These are phyloP conservation scores for Clohesyomyces aquaticus DNA, from an alignment of 495 filamentous ascomycete species.

Conservation along the genomic window DNA sequence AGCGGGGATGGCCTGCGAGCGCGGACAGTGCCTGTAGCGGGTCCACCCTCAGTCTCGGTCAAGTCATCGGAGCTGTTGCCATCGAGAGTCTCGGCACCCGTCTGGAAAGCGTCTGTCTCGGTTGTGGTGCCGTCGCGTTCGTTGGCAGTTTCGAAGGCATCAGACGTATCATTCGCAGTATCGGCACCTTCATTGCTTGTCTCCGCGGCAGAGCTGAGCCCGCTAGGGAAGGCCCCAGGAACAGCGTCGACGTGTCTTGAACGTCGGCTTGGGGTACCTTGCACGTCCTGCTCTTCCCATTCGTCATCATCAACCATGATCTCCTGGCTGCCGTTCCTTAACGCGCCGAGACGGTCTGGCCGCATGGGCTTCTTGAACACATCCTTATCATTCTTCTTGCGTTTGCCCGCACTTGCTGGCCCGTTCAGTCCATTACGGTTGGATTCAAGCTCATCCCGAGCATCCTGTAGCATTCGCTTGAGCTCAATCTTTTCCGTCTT, in stretches of 20 bases:
- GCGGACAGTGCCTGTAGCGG: conserved; percentile 30
- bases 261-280: conserved; percentile 53
- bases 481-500: conserved; percentile 97
- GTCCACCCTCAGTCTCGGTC: conserved; percentile 80
- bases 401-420: conserved; percentile 59
- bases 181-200: conserved; percentile 72
- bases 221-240: conserved; percentile 48
- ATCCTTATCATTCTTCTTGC: conserved; percentile 67
- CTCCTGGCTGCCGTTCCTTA: conserved; percentile 75
- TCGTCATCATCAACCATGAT: conserved; percentile 73
- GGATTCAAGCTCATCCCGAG: conserved; percentile 87
- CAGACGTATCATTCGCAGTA: conserved; percentile 81
- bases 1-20: conserved; percentile 50
- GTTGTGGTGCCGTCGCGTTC: conserved; percentile 69
- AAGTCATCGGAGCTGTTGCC: conserved; percentile 78
- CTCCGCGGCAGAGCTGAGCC: conserved; percentile 45
- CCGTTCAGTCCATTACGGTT: conserved; percentile 61
- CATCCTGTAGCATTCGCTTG: conserved; percentile 93
- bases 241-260: conserved; percentile 28
- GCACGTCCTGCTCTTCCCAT: conserved; percentile 81
- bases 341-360: conserved; percentile 74
- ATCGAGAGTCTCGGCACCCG: conserved; percentile 78
- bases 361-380: conserved; percentile 75
- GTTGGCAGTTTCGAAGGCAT: conserved; percentile 82
- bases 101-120: conserved; percentile 94